phyloP scores from a whole-genome alignment of 352 stramenopile species.

The Discostella stelligera region DNA sequence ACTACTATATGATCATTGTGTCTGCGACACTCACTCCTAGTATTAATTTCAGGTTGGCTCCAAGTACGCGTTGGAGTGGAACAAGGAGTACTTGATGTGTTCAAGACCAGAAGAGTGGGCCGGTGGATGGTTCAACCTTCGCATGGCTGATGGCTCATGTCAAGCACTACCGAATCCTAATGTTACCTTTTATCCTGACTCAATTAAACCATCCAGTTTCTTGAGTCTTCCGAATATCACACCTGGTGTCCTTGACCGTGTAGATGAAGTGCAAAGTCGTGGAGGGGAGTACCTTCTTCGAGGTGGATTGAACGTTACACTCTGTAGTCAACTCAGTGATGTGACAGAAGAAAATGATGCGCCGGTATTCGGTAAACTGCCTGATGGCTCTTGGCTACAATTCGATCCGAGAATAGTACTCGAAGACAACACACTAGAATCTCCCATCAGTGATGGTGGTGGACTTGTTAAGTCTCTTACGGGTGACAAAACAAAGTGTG shows the following conservation, averaged over 20 bases:
- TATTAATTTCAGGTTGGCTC: constrained; percentile 30
- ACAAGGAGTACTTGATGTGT: constrained; percentile 59
- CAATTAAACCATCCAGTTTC: constrained; percentile 36
- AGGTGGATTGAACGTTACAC: constrained; percentile 32
- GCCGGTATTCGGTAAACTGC: constrained; percentile 53
- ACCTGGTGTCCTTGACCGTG: constrained; percentile 26
- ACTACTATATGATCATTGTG: too few relatives aligned
- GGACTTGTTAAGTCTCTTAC: constrained; percentile 38
- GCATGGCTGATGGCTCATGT: constrained; percentile 43
- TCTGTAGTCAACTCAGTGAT: constrained; percentile 50
- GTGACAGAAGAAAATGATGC: constrained; percentile 51
- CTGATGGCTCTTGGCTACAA: constrained; percentile 51
- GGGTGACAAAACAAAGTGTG: constrained; percentile 44
- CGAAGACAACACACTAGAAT: constrained; percentile 51
- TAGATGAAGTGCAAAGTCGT: constrained; percentile 34
- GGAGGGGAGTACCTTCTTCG: constrained; percentile 47
- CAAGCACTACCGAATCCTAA: constrained; percentile 39
- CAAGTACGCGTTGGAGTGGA: constrained; percentile 45
- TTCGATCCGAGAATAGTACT: constrained; percentile 50
- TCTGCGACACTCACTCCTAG: too few relatives aligned
- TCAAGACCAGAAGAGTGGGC: constrained; percentile 23
- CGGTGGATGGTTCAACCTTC: constrained; percentile 34
- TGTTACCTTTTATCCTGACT: constrained; percentile 45
- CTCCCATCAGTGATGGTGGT: constrained; percentile 56
- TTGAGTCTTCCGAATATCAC: constrained; percentile 42